Conservation (phyloP, 176 grass and related monocot genomes). For the Triticum urartu region DNA sequence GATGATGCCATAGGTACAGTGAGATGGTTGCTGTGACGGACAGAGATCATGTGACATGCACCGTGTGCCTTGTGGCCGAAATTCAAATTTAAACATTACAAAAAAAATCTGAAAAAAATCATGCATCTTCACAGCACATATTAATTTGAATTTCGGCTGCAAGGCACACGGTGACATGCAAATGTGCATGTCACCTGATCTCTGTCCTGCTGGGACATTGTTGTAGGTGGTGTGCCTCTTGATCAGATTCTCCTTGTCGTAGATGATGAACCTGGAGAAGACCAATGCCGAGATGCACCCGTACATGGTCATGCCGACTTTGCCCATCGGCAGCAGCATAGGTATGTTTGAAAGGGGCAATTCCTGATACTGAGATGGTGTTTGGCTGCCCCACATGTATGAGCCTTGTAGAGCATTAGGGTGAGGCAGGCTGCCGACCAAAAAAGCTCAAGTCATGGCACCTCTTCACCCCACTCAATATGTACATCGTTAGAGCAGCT, state of each 20-base stretch:
- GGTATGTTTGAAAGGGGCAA: slow-evolving; percentile 5
- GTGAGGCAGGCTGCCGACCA: slow-evolving; percentile 33
- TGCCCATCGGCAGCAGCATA: slow-evolving; percentile 62
- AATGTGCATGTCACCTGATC: too few species aligned
- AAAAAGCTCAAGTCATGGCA: too few species aligned
- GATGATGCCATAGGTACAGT: slow-evolving; percentile 59
- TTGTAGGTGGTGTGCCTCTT: slow-evolving; percentile 55
- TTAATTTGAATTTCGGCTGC: too few species aligned
- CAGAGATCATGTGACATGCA: too few species aligned
- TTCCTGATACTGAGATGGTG: not conserved
- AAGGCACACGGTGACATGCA: too few species aligned
- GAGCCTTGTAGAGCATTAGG: slow-evolving; percentile 44
- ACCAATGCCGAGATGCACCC: slow-evolving; percentile 48
- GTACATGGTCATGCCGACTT: slow-evolving; percentile 34
- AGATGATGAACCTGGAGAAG: slow-evolving; percentile 64
- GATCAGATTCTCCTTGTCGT: slow-evolving; percentile 64
- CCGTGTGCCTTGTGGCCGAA: too few species aligned
- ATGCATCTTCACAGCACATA: too few species aligned
- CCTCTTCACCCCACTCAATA: too few species aligned
- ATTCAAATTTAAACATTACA: too few species aligned
- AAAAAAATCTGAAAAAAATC: too few species aligned
- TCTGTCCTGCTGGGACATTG: not conserved
- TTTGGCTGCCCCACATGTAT: slow-evolving; percentile 41
- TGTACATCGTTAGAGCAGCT: too few species aligned
- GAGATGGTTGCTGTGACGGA: slow-evolving; percentile 46